Evolutionary conservation across 306 rosid genomes (phyloP), one percentile per base, ranked within the genome.

Genomic region (Alnus rubra): DNA sequence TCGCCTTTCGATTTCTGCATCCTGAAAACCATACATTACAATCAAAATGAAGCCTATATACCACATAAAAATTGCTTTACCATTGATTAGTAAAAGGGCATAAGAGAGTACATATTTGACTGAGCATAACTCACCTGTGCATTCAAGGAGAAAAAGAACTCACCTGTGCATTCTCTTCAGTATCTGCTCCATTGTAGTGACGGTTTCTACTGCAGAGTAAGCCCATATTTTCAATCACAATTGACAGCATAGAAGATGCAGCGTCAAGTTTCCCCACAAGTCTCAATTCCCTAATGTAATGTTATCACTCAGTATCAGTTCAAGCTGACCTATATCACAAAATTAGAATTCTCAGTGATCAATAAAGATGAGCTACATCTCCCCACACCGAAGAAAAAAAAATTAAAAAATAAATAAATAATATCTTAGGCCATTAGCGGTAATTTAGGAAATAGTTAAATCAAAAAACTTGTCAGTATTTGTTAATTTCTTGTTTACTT

Each of bases 1-100:
- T 87, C 99, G 85, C 84, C 93, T 90, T 85, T 93, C 96, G 64
- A 95, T 95, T 74, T 96, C 99, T 58, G 92, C 96, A 82, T 91
- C 85, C 99, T 93, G 93, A 53, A 86, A 86, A 87, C 75, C 76
- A 89, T 35, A 74, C 37, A 63, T 50, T 49, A 76, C 73, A 68
- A 77, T 28, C 58, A 65, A 73, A 75, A 81, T 82, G 67, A 75
- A 82, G 73, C 33, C 52, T 7, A 68, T 71, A 54, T 5, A 75
- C 68, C 71, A 39, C 73, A 78, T 42, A 73, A 31, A 55, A 64
- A 67, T 50, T 73, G 50, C 53, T 68, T 59, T 9, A 2, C 18
- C 14, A 44, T 5, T 68, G 55, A 30, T 7, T 55, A 39, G n/a
- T 30, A 14, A 47, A 56, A 42, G 10, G 28, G 78, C 56, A 56